Conservation (phyloP, 257 asterid species). For the Paulownia fortunei region DNA sequence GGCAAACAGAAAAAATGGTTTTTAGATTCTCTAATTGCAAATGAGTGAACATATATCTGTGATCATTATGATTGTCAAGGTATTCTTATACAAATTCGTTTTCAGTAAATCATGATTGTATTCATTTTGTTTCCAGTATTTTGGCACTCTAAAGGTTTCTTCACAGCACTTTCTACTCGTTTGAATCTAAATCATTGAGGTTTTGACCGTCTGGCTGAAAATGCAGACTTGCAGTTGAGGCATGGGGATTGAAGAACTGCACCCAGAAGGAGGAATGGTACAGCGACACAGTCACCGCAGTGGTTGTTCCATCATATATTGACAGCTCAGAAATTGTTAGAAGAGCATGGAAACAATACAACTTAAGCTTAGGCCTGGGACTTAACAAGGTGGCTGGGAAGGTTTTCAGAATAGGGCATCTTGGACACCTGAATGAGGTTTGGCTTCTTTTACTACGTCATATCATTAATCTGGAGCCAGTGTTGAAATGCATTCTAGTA, state of each 20-base stretch:
- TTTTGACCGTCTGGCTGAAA: too few species aligned
- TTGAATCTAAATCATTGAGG: too few species aligned
- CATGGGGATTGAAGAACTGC: constrained; percentile 99
- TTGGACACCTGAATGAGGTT: constrained; percentile 93
- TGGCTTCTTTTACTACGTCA: not conserved
- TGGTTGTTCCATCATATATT: constrained; percentile 78
- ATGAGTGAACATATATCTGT: too few species aligned
- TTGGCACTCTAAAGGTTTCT: too few species aligned
- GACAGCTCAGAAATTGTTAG: constrained; percentile 80
- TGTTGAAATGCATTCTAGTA: too few species aligned
- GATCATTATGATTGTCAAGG: too few species aligned
- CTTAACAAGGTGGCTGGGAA: constrained; percentile 97
- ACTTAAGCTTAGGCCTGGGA: constrained; percentile 95
- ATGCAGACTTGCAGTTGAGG: constrained; percentile 92
- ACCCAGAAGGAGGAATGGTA: constrained; percentile 96
- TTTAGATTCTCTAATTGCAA: too few species aligned
- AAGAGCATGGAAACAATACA: constrained; percentile 93
- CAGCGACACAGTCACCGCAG: constrained; percentile 98
- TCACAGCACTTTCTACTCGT: too few species aligned
- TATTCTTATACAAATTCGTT: too few species aligned
- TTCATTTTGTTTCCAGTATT: too few species aligned
- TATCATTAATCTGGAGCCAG: not conserved
- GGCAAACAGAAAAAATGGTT: too few species aligned
- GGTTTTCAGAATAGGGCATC: constrained; percentile 99
- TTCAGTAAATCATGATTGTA: too few species aligned